Evolutionary conservation across 495 filamentous ascomycete species (phyloP).

Genomic region (Hapsidospora chrysogenum): DNA sequence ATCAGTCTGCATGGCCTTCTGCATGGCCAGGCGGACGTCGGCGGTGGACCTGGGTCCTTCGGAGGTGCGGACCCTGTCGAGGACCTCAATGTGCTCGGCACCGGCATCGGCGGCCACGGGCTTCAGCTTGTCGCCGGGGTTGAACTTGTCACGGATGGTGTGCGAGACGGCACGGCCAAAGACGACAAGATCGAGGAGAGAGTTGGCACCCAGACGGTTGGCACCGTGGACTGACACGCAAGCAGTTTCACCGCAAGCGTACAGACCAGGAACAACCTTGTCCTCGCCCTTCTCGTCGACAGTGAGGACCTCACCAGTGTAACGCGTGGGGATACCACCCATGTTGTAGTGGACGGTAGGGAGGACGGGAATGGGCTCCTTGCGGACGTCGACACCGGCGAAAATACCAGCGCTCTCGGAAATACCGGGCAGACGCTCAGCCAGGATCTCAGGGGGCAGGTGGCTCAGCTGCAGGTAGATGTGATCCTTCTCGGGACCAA

Average conservation of each 20-base stretch:
- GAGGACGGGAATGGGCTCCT: slow-evolving; percentile 91
- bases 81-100: slow-evolving; percentile 66
- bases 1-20: slow-evolving; percentile 95
- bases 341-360: slow-evolving; percentile 99
- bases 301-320: slow-evolving; percentile 87
- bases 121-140: slow-evolving; percentile 59
- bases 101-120: slow-evolving; percentile 68
- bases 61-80: slow-evolving; percentile 72
- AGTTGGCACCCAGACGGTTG: slow-evolving; percentile 95
- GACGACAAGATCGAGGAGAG: slow-evolving; percentile 88
- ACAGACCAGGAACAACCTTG: slow-evolving; percentile 89
- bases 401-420: slow-evolving; percentile 96
- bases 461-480: slow-evolving; percentile 95
- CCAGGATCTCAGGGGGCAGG: slow-evolving; percentile 74
- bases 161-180: slow-evolving; percentile 94
- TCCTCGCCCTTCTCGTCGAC: slow-evolving; percentile 71
- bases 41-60: slow-evolving; percentile 71
- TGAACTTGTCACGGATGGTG: slow-evolving; percentile 82
- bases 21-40: slow-evolving; percentile 83
- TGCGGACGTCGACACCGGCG: slow-evolving; percentile 87
- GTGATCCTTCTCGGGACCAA: slow-evolving; percentile 91
- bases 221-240: slow-evolving; percentile 96
- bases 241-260: slow-evolving; percentile 91
- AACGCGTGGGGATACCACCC: slow-evolving; percentile 95
- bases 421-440: slow-evolving; percentile 94